A percentile compares a stretch with the other conserved stretches of the same genome.
These are phyloP conservation scores for Phytophthora quininea DNA, from an alignment of 352 stramenopile genomes.

Conservation along the genomic window DNA sequence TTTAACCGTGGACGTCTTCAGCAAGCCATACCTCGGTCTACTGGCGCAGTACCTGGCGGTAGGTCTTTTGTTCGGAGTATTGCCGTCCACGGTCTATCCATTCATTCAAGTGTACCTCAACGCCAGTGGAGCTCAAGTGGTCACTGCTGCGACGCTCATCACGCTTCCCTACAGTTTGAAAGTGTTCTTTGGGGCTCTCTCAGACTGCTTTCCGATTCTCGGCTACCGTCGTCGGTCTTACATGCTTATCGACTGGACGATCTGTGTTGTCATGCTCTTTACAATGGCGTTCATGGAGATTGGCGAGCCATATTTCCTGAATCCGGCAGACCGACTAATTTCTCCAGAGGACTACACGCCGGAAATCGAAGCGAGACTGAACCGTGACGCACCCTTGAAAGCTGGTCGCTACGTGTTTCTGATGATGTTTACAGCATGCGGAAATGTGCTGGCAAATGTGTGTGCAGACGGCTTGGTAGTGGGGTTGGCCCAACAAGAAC, in stretches of 20 bases:
- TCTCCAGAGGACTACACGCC: conserved; percentile 27
- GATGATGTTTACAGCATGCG: conserved; percentile 70
- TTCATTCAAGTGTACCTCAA: conserved; percentile 55
- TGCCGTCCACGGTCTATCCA: conserved; percentile 49
- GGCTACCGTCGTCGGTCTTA: conserved; percentile 54
- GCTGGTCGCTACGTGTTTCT: conserved; percentile 51
- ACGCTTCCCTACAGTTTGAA: conserved; percentile 56
- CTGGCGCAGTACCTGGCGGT: conserved; percentile 48
- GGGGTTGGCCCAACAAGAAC: conserved; percentile 45
- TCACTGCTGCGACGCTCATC: conserved; percentile 33
- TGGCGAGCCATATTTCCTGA: conserved; percentile 43
- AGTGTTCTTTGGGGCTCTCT: conserved; percentile 56
- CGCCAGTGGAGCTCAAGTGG: conserved; percentile 20
- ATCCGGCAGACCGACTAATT: conserved; percentile 16
- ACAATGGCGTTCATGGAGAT: conserved; percentile 35
- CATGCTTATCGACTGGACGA: conserved; percentile 55
- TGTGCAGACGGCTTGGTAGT: conserved; percentile 51
- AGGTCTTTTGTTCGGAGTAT: conserved; percentile 44
- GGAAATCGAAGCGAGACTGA: conserved; percentile 26
- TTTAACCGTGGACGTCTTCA: conserved; percentile 29
- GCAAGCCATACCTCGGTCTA: conserved; percentile 35
- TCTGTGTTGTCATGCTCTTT: conserved; percentile 42
- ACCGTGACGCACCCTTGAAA: conserved; percentile 22
- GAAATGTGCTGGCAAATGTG: conserved; percentile 75
- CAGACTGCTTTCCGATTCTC: conserved; percentile 53